These are phyloP conservation scores for Phytophthora sansomeana DNA, from an alignment of 352 stramenopile genomes.

Conservation along the genomic window DNA sequence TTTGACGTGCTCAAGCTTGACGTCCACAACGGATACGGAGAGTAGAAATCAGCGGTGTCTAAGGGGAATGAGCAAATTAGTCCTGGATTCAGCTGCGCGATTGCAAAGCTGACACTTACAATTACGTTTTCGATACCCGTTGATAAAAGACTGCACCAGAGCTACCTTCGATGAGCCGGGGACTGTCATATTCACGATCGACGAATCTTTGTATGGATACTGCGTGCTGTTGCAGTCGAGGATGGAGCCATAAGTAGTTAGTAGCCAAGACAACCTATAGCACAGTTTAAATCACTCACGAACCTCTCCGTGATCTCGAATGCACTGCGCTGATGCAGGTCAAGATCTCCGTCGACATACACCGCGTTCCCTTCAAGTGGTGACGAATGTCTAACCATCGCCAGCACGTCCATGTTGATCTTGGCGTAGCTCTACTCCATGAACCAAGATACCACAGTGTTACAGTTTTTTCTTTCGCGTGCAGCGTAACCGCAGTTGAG, in stretches of 20 bases:
- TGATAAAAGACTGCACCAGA: conserved; percentile 44
- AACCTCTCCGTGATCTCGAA: conserved; percentile 57
- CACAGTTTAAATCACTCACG: conserved; percentile 5
- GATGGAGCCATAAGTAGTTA: background rate
- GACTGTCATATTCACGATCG: conserved; percentile 54
- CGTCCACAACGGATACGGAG: conserved; percentile 53
- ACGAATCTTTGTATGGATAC: conserved; percentile 40
- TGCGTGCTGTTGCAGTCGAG: conserved; percentile 36
- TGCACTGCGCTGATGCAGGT: conserved; percentile 53
- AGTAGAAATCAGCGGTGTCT: conserved; percentile 53
- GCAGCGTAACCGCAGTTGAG: background rate
- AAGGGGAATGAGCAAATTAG: background rate
- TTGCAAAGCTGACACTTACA: conserved; percentile 35
- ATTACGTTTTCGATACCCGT: conserved; percentile 52
- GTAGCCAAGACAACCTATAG: background rate
- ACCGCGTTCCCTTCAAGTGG: conserved; percentile 46
- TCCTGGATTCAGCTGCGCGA: background rate
- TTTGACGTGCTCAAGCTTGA: conserved; percentile 27
- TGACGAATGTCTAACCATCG: conserved; percentile 47
- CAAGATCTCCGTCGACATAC: conserved; percentile 67
- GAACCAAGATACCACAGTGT: background rate
- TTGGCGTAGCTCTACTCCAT: conserved; percentile 43
- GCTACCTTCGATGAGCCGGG: conserved; percentile 48
- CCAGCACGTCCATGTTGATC: conserved; percentile 76
- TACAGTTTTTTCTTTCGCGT: background rate